Evolutionary conservation across 164 flowering plant species (phyloP).

Genomic region (Piper betle): DNA sequence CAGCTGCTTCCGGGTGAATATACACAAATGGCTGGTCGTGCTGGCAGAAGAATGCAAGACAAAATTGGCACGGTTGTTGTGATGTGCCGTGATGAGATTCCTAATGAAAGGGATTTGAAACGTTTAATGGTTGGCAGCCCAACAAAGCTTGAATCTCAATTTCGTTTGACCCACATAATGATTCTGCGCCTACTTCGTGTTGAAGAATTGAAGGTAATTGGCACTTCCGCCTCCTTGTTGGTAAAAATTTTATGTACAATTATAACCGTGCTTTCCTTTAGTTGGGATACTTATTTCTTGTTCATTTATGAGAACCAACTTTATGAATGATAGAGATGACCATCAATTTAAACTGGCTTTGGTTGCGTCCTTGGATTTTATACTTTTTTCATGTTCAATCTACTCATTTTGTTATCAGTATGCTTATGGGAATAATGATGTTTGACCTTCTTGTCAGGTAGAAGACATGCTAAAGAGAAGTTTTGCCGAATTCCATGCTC

Average conservation of each 20-base stretch:
- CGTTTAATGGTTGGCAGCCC: conserved; percentile 76
- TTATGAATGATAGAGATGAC: neutral
- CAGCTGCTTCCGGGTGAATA: conserved; percentile 93
- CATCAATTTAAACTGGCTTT: neutral
- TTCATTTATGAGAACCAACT: neutral
- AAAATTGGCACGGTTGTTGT: conserved; percentile 85
- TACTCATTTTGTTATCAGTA: neutral
- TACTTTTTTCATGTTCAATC: neutral
- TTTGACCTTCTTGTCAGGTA: conserved; percentile 36
- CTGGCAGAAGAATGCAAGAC: conserved; percentile 97
- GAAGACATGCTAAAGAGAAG: conserved; percentile 99
- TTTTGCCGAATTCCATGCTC: conserved; percentile 97
- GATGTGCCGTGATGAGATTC: conserved; percentile 93
- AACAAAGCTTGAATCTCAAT: conserved; percentile 88
- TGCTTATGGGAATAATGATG: neutral
- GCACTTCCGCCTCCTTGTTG: neutral
- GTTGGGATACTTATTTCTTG: neutral
- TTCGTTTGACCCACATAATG: conserved; percentile 93
- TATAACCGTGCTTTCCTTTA: neutral
- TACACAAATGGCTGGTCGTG: conserved; percentile 99
- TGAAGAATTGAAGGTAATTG: conserved; percentile 81
- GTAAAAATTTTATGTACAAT: no score
- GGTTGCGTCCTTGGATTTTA: neutral
- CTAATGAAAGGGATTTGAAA: conserved; percentile 69
- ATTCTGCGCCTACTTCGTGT: conserved; percentile 95